Evolutionary conservation across 768 basidiomycete species (phyloP), one percentile per base, ranked within the genome.

Genomic region (Hemileccinum rubropunctum): DNA sequence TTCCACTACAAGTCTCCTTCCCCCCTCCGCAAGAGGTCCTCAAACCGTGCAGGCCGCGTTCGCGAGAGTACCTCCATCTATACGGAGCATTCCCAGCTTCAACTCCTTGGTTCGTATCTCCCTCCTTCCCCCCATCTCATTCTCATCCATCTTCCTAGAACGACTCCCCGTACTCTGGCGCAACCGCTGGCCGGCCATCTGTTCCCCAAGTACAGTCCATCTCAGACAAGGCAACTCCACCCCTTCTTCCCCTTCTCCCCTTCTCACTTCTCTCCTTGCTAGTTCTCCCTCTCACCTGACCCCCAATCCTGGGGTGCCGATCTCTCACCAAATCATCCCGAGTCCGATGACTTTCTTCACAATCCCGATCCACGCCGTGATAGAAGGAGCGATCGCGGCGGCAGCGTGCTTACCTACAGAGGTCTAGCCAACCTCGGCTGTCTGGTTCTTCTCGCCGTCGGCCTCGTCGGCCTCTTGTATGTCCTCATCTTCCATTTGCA

Each of bases 261-360:
- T 35, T 39, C 51, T 40, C 18, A 62, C 38, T 4, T 14, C 30
- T 17, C 28, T 14, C 2, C 39, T 17, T 18, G 30, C 43, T 32
- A 90, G 86, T 89, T 80, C 61, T 86, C 86, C 14, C 78, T 89
- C 18, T 81, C 86, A 6, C 79, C 86, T 1, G 86, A 89, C 66
- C 88, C 88, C 3, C 69, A 76, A 13, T 79, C 75, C 0, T 90
- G 88, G 88, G 86, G 85, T 2, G 78, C 84, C 30, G 79, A 85
- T 56, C 68, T 86, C 51, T 81, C 80, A 7, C 76, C 76, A 34
- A 75, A 74, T 52, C 70, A 76, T 46, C 64, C 73, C 4, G 86
- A 88, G 63, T 70, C 78, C 14, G 86, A 88, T 52, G 86, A 88
- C 64, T 76, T 76, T 48, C 76, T 88, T n/a, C 86, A 88, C 62